Evolutionary conservation across 345 rosid species (phyloP), one percentile per base, ranked within the genome.

Genomic region (Ceriops decandra): DNA sequence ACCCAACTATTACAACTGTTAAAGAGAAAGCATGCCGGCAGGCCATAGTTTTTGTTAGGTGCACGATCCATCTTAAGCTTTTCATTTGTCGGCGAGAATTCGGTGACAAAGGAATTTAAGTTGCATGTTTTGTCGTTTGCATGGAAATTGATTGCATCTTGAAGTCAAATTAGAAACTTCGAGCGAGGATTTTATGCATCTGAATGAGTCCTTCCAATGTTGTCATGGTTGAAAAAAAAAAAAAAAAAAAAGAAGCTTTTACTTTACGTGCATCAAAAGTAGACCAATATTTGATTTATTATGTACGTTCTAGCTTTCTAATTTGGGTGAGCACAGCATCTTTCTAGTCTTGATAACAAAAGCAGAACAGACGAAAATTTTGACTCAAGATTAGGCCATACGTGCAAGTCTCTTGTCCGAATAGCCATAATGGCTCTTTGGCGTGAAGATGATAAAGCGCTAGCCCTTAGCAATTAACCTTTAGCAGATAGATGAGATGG

Each of bases 201-300:
- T 57, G 58, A 68, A 24, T 3, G 4, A 42, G 5, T 20, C n/a
- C 21, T 15, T 42, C 5, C 51, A 36, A 38, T 0, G 6, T 8
- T 24, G 47, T 22, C 26, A 52, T 69, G 66, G 60, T 51, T 69
- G 49, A 52, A 9, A 38, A 26, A 47, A 17, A 22, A 28, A 52
- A 22, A 28, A 52, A 9, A 38, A 19, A 47, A 17, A 15, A 24
- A 0, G 21, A 68, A 66, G 15, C 8, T 46, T 60, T 62, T 61
- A 33, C 24, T 62, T 52, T 64, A 21, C 69, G 52, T 52, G 64
- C 59, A 65, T 58, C 36, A 72, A 36, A 64, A 58, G 65, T 19
- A 24, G 67, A 36, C 66, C 24, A 54, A 22, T 54, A 8, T 54
- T 13, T 54, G 13, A 11, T 54, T n/a, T 9, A 22, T 54, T 21